Evolutionary conservation across 331 rosid species (phyloP), one percentile per base, ranked within the genome.

Genomic region (Spiraea crenata): DNA sequence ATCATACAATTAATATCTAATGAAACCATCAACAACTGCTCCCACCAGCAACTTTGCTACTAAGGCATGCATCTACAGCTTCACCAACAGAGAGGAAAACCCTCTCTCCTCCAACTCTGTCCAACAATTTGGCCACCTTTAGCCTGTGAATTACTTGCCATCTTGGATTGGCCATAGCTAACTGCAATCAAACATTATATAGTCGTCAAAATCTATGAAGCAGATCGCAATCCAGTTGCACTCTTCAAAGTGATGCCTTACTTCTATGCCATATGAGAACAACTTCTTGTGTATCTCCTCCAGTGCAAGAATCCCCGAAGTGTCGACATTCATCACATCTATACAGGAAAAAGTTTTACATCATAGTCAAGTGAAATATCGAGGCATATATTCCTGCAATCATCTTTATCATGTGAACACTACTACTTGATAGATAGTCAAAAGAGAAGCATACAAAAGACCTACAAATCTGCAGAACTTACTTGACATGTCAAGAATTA

Each of bases 61-160:
- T 74, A 34, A 71, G 63, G 51, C 85, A 85, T 39, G 89, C 91
- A 57, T 93, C 87, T 13, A 93, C 82, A 1, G 97, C 99, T 81
- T 91, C 95, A 39, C 71, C 85, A 69, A 87, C 88, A 0, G 96
- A 83, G 38, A 86, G 72, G 56, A 89, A 93, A 67, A 91, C 60
- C 76, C 88, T 74, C 68, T 79, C 86, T 72, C 78, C 82, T 65
- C 96, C 97, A 4, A 93, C 81, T 75, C 81, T 91, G 17, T 87
- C 97, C n/a, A 93, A 86, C 69, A 87, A 86, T 20, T 91, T 65
- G 5, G 92, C 87, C 49, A 83, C 44, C 81, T 86, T 93, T 3
- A 93, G 86, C 85, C 82, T 93, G 81, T 91, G 92, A 67, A 91
- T 86, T 57, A 93, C 96, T 57, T 76, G 71, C 97, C 89, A 83